These are phyloP conservation scores for Leishmania guyanensis DNA, from an alignment of 208 protist species.

Conservation along the genomic window DNA sequence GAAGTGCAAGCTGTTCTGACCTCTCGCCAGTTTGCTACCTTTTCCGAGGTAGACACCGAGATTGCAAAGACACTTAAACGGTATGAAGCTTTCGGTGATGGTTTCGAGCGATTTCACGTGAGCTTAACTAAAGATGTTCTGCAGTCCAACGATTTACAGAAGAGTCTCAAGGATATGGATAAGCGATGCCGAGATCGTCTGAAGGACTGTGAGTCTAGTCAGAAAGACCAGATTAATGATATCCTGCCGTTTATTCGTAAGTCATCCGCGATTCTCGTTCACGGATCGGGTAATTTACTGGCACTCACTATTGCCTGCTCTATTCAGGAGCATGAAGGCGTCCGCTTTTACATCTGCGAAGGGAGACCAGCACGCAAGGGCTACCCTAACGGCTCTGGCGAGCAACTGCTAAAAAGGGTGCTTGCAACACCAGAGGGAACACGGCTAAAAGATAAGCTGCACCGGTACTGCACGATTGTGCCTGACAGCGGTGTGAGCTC, in stretches of 20 bases:
- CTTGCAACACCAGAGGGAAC: slow-evolving; percentile 61
- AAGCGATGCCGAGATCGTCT: slow-evolving; percentile 55
- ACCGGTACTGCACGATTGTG: slow-evolving; percentile 80
- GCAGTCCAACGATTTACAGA: slow-evolving; percentile 48
- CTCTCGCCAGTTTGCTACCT: slow-evolving; percentile 65
- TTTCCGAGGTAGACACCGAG: slow-evolving; percentile 80
- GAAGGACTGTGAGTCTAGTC: slow-evolving; percentile 67
- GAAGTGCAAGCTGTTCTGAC: slow-evolving; percentile 67
- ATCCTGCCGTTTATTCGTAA: slow-evolving; percentile 84
- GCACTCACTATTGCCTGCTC: slow-evolving; percentile 78
- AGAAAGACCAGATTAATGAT: slow-evolving; percentile 86
- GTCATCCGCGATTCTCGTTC: slow-evolving; percentile 80
- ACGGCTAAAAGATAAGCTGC: slow-evolving; percentile 59
- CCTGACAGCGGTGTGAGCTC: slow-evolving; percentile 88
- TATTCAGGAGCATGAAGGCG: slow-evolving; percentile 80
- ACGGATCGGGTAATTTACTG: slow-evolving; percentile 77
- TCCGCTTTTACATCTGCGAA: slow-evolving; percentile 88
- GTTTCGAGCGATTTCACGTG: slow-evolving; percentile 78
- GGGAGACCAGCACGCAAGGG: slow-evolving; percentile 53
- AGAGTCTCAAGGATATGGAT: slow-evolving; percentile 70
- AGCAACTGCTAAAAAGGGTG: slow-evolving; percentile 52
- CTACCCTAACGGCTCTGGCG: slow-evolving; percentile 62
- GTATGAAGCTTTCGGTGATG: slow-evolving; percentile 77
- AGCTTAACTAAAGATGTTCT: slow-evolving; percentile 67
- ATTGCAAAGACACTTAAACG: slow-evolving; percentile 67